A percentile compares a stretch with the other conserved stretches of the same genome.
phyloP scores from a whole-genome alignment of 371 early-diverging fungal genomes.

The Phascolomyces articulosus region DNA sequence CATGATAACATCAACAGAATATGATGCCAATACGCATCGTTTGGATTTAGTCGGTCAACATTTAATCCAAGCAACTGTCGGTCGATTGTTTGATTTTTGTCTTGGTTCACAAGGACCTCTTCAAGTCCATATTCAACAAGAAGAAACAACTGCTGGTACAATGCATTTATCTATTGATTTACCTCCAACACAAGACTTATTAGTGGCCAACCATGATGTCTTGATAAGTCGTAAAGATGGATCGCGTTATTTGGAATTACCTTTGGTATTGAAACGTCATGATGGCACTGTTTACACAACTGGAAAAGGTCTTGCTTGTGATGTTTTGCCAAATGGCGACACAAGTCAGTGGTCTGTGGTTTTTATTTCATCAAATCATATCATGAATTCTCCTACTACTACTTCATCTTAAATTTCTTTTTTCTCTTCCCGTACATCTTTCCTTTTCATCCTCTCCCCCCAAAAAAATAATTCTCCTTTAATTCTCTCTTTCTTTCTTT shows the following conservation, averaged over 20 bases:
- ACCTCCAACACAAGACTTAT: constrained; percentile 34
- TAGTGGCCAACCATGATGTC: constrained; percentile 33
- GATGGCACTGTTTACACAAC: constrained; percentile 47
- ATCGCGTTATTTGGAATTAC: constrained; percentile 35
- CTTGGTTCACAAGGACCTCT: constrained; percentile 47
- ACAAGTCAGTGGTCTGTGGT: constrained; percentile 27
- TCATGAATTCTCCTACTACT: constrained; percentile 7
- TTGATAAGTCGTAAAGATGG: constrained; percentile 33
- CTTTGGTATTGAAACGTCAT: constrained; percentile 37
- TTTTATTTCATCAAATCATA: neutral
- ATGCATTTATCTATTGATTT: constrained; percentile 18
- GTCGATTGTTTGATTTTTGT: constrained; percentile 37
- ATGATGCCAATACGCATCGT: constrained; percentile 23
- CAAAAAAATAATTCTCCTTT: no score
- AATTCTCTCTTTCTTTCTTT: no score
- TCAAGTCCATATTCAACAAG: constrained; percentile 9
- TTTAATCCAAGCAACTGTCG: constrained; percentile 13
- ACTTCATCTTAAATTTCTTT: constrained; percentile 7
- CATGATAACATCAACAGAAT: constrained; percentile 27
- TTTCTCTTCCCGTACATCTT: no score
- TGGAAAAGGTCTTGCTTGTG: constrained; percentile 35
- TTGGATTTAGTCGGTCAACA: constrained; percentile 35
- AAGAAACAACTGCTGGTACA: constrained; percentile 1
- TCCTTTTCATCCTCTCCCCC: constrained; percentile 3
- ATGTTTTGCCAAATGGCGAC: constrained; percentile 22